These are phyloP conservation scores for Cryptosporidium parvum DNA, from an alignment of 169 alveolate genomes.

Conservation along the genomic window DNA sequence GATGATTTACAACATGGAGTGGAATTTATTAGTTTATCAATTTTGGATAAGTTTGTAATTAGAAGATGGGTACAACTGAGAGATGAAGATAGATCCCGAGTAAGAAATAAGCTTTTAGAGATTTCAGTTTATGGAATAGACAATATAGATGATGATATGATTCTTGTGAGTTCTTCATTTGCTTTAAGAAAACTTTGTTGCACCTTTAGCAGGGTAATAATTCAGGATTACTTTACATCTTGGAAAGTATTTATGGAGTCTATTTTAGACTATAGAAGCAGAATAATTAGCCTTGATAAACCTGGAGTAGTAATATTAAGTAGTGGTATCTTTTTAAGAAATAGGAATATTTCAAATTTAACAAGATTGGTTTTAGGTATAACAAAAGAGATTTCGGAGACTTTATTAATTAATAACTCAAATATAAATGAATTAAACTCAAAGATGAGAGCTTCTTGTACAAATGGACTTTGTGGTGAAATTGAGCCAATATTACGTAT, in stretches of 20 bases:
- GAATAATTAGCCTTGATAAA: not conserved
- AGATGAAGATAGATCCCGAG: not conserved
- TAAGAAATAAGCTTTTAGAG: slow-evolving; percentile 32
- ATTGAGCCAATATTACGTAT: slow-evolving; percentile 21
- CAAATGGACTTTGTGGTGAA: slow-evolving; percentile 37
- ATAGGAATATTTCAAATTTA: not conserved
- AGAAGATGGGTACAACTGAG: slow-evolving; percentile 1
- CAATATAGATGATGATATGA: not conserved
- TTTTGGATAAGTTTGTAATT: slow-evolving; percentile 19
- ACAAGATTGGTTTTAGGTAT: slow-evolving; percentile 46
- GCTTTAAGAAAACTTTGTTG: slow-evolving; percentile 32
- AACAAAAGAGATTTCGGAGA: slow-evolving; percentile 33
- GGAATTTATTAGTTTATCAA: slow-evolving; percentile 15
- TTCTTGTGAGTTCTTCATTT: not conserved
- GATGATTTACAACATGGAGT: slow-evolving; percentile 4
- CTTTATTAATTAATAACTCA: not conserved
- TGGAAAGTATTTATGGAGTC: slow-evolving; percentile 27
- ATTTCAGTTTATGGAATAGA: not conserved
- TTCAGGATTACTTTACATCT: slow-evolving; percentile 15
- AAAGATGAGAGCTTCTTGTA: slow-evolving; percentile 20
- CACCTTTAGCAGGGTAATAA: slow-evolving; percentile 15
- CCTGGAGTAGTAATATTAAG: not conserved
- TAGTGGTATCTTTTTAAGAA: not conserved
- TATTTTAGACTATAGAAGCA: slow-evolving; percentile 12
- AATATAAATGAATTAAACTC: slow-evolving; percentile 20